These are phyloP conservation scores for Cladophialophora chaetospira DNA, from an alignment of 2,329 filamentous ascomycete genomes.

Conservation along the genomic window DNA sequence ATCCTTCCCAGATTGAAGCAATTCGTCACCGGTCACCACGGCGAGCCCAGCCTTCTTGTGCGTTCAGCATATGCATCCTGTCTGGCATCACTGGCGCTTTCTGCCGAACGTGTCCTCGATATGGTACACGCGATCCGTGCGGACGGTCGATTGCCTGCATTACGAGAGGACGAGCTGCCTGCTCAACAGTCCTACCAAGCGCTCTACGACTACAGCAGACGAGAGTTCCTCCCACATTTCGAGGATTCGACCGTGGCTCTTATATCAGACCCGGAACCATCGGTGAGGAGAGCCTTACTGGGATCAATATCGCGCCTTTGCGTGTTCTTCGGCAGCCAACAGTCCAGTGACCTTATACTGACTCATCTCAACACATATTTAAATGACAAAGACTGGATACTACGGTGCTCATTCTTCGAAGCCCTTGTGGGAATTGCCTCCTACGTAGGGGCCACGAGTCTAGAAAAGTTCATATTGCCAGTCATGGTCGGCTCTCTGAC, in stretches of 20 bases:
- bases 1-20: slow-evolving; percentile 61
- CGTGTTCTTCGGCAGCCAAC: slow-evolving; percentile 89
- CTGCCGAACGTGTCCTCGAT: slow-evolving; percentile 81
- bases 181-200: slow-evolving; percentile 73
- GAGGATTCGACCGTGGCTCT: slow-evolving; percentile 87
- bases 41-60: slow-evolving; percentile 68
- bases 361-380: slow-evolving; percentile 96
- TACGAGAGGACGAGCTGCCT: slow-evolving; percentile 73
- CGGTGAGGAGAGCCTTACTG: slow-evolving; percentile 86
- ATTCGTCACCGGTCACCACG: slow-evolving; percentile 56
- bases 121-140: slow-evolving; percentile 85
- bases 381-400: slow-evolving; percentile 93
- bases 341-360: slow-evolving; percentile 92
- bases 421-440: slow-evolving; percentile 89
- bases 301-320: slow-evolving; percentile 90
- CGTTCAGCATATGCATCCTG: slow-evolving; percentile 92
- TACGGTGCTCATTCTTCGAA: slow-evolving; percentile 96
- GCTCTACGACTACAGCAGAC: slow-evolving; percentile 82
- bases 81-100: slow-evolving; percentile 82
- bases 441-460: slow-evolving; percentile 81
- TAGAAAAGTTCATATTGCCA: slow-evolving; percentile 94
- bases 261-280: slow-evolving; percentile 80
- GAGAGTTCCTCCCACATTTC: slow-evolving; percentile 79
- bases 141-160: slow-evolving; percentile 75
- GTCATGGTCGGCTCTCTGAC: slow-evolving; percentile 94